Conservation (phyloP, 768 basidiomycete species). For the Naganishia vaughanmartiniae region DNA sequence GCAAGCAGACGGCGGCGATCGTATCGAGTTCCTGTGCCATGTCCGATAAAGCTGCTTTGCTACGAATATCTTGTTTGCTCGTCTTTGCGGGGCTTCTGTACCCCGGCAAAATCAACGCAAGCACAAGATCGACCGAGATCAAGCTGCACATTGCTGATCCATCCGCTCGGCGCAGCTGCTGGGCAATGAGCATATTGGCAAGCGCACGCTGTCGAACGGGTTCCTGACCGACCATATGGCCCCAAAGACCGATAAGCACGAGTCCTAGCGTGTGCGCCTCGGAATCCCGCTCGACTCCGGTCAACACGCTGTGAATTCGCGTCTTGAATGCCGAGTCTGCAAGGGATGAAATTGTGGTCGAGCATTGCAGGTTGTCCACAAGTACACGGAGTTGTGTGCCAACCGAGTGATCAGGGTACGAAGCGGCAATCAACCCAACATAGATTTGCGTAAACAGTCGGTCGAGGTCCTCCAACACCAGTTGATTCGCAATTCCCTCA, state of each 20-base stretch:
- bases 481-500: constrained; percentile 45
- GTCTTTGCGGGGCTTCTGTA: constrained; percentile 7
- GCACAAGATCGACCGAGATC: constrained; percentile 41
- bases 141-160: constrained; percentile 32
- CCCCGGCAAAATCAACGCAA: constrained; percentile 43
- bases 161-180: constrained; percentile 41
- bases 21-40: constrained; percentile 43
- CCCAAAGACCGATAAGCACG: constrained; percentile 50
- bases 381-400: background rate
- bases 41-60: background rate
- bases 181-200: constrained; percentile 43
- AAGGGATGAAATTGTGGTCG: constrained; percentile 30
- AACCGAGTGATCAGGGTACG: constrained; percentile 27
- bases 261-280: constrained; percentile 46
- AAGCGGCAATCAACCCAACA: constrained; percentile 41
- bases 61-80: background rate
- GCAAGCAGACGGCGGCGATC: constrained; percentile 47
- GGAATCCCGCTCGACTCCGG: constrained; percentile 39
- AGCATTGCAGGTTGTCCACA: background rate
- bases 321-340: constrained; percentile 42
- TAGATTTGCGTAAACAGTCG: constrained; percentile 45
- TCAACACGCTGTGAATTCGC: constrained; percentile 41
- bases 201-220: constrained; percentile 41
- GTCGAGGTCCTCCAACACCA: constrained; percentile 45
- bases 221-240: constrained; percentile 41